A percentile compares a stretch with the other conserved stretches of the same genome.
phyloP scores from a whole-genome alignment of 768 basidiomycete species.

The Xerocomellus chrysenteron region DNA sequence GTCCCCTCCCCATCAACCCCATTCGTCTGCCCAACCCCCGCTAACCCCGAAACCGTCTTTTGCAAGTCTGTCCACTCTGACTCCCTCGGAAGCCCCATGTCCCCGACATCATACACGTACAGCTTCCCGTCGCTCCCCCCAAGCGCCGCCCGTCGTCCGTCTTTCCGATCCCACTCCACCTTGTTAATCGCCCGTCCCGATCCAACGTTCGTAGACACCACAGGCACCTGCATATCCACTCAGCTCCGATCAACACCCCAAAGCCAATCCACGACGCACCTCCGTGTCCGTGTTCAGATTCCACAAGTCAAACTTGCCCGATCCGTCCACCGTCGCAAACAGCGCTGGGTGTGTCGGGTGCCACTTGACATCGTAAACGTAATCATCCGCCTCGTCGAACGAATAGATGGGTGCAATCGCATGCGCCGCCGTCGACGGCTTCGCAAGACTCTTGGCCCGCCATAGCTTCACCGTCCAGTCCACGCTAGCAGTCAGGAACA shows the following conservation, averaged over 20 bases:
- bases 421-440: constrained; percentile 58
- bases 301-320: constrained; percentile 96
- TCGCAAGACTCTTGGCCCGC: constrained; percentile 77
- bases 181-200: constrained; percentile 90
- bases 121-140: constrained; percentile 91
- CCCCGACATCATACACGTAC: constrained; percentile 94
- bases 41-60: constrained; percentile 74
- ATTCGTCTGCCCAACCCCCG: constrained; percentile 46
- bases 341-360: constrained; percentile 93
- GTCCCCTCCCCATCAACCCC: constrained; percentile 34
- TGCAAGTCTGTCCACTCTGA: constrained; percentile 94
- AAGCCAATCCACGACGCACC: constrained; percentile 49
- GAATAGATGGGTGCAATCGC: constrained; percentile 78
- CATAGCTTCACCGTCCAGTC: constrained; percentile 99
- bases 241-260: constrained; percentile 1
- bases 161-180: constrained; percentile 90
- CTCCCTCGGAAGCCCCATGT: constrained; percentile 85
- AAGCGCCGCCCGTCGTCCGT: constrained; percentile 84
- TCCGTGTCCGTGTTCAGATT: constrained; percentile 97
- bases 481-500: constrained; percentile 89
- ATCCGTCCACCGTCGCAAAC: constrained; percentile 92
- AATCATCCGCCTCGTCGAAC: constrained; percentile 97
- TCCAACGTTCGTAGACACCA: constrained; percentile 81
- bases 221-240: constrained; percentile 66
- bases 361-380: constrained; percentile 99